Evolutionary conservation across 2,329 filamentous ascomycete genomes (phyloP), one percentile per base, ranked within the genome.

Genomic region (Tothia fuscella): DNA sequence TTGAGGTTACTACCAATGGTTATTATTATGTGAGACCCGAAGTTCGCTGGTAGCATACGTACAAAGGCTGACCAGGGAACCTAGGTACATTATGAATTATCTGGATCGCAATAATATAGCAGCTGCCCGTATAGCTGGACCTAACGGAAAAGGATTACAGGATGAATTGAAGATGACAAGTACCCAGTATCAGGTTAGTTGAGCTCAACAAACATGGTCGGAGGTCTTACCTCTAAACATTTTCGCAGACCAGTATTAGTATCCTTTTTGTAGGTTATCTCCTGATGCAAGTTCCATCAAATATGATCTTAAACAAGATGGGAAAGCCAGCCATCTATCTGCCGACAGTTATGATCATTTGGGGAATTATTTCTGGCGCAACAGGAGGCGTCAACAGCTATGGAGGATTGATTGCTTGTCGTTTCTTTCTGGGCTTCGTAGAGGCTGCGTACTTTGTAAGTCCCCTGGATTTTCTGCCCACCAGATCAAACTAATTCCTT

Each of bases 41-140:
- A 35, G n/a, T 7, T 3, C 7, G 4, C 3, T 7, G 20, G 12
- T 24, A 3, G 7, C 14, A 35, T 19, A 5, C 14, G 9, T n/a
- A n/a, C n/a, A n/a, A n/a, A n/a, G n/a, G 19, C 17, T 16, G 13
- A 9, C 24, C 13, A 28, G 7, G 21, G 22, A 6, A 24, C 5
- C n/a, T n/a, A n/a, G n/a, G n/a, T n/a, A 31, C 28, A 42, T 42
- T 19, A 42, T 42, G 39, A 46, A 43, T 43, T 56, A 52, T 38
- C 64, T 76, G 33, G 76, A 80, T 51, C 65, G 76, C 26, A 80
- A 80, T 55, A 80, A 82, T 56, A 80, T 82, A 47, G 77, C 77
- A 2, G 70, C 77, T 1, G 80, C 80, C 1, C 69, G 74, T 17
- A 65, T 83, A 31, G 57, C 59, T 12, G 43, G 43, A 9, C 43